Evolutionary conservation across 805 yeast species (phyloP).

Genomic region (Barnettozyma sp.): DNA sequence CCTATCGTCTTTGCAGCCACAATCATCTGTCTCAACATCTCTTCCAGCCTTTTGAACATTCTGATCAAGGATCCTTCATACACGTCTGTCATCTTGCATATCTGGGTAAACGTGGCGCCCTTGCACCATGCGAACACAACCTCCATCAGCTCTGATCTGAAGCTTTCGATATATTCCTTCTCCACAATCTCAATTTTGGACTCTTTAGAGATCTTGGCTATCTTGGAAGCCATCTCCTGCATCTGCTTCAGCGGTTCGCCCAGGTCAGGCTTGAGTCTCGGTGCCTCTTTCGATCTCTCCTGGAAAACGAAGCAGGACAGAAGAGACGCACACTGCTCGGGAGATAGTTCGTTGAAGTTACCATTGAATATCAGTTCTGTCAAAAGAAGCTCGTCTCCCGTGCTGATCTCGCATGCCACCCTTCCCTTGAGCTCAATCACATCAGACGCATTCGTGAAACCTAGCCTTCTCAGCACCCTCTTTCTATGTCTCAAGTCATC

Average conservation of each 20-base stretch:
- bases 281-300: slow-evolving; percentile 85
- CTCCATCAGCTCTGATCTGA: slow-evolving; percentile 93
- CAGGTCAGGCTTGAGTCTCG: slow-evolving; percentile 79
- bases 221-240: slow-evolving; percentile 85
- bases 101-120: slow-evolving; percentile 93
- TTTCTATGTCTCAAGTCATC: slow-evolving; percentile 92
- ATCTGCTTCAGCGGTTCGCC: slow-evolving; percentile 86
- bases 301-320: slow-evolving; percentile 95
- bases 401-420: slow-evolving; percentile 93
- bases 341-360: slow-evolving; percentile 78
- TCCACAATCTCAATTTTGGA: slow-evolving; percentile 86
- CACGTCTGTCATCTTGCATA: slow-evolving; percentile 97
- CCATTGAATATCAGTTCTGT: slow-evolving; percentile 95
- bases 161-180: slow-evolving; percentile 86
- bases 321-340: slow-evolving; percentile 89
- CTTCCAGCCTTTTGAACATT: slow-evolving; percentile 91
- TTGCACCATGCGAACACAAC: slow-evolving; percentile 95
- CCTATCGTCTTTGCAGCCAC: slow-evolving; percentile 94
- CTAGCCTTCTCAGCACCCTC: slow-evolving; percentile 85
- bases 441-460: slow-evolving; percentile 80
- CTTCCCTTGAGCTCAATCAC: slow-evolving; percentile 94
- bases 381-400: slow-evolving; percentile 75
- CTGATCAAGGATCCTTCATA: slow-evolving; percentile 95
- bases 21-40: slow-evolving; percentile 81
- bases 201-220: slow-evolving; percentile 85